A percentile compares a stretch with the other conserved stretches of the same genome.
Evolutionary conservation across 2,329 filamentous ascomycete genomes (phyloP).

Genomic region (Diaporthe sp.): DNA sequence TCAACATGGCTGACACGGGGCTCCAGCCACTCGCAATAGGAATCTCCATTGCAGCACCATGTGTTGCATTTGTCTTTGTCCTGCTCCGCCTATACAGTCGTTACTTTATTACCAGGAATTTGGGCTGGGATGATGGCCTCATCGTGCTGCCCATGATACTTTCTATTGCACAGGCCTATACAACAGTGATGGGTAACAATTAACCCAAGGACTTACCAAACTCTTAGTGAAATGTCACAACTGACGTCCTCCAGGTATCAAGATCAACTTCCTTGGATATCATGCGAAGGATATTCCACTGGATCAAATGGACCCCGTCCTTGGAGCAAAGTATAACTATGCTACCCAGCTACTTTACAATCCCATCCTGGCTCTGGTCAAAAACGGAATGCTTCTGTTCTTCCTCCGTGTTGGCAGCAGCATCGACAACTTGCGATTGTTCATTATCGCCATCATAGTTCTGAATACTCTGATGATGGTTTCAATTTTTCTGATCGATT

Average conservation of each 20-base stretch:
- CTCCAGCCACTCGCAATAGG: constrained; percentile 24
- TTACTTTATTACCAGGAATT: constrained; percentile 28
- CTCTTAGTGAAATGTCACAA: background rate
- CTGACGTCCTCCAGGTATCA: constrained; percentile 13
- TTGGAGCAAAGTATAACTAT: constrained; percentile 49
- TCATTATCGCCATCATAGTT: constrained; percentile 49
- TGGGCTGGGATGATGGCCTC: constrained; percentile 32
- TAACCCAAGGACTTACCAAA: no score
- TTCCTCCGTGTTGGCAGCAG: constrained; percentile 57
- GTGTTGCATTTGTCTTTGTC: constrained; percentile 31
- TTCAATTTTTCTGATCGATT: constrained; percentile 48
- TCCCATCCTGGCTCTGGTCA: constrained; percentile 60
- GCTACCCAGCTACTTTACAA: constrained; percentile 59
- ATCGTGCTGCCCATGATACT: constrained; percentile 33
- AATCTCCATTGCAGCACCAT: constrained; percentile 31
- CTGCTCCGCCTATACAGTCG: constrained; percentile 31
- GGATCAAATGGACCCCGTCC: constrained; percentile 40
- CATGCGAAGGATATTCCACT: constrained; percentile 40
- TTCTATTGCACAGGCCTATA: constrained; percentile 31
- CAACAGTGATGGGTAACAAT: constrained; percentile 16
- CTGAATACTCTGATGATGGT: constrained; percentile 49
- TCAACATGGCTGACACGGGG: constrained; percentile 25
- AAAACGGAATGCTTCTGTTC: constrained; percentile 60
- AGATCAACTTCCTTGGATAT: constrained; percentile 28
- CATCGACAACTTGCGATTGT: constrained; percentile 50